A percentile compares a stretch with the other conserved stretches of the same genome.
Conservation (phyloP, 441 rosid genomes). For the Erodium texanum region DNA sequence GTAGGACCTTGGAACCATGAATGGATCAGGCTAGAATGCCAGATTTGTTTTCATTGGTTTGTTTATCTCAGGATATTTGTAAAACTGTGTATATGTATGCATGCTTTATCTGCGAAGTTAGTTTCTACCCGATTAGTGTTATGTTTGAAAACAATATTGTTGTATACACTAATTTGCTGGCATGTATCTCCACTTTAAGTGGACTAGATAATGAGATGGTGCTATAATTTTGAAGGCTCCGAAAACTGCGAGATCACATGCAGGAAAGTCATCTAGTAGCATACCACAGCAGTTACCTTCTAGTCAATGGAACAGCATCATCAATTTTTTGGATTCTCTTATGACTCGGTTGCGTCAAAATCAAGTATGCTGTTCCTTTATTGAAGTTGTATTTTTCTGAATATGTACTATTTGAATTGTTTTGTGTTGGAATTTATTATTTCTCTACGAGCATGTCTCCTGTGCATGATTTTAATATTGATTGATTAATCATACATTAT, state of each 20-base stretch:
- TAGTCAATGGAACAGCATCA: slow-evolving; percentile 90
- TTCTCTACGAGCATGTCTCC: neutral
- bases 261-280: slow-evolving; percentile 68
- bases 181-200: neutral
- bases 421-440: neutral
- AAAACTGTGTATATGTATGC: neutral
- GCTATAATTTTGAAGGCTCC: slow-evolving; percentile 51
- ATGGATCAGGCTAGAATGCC: too few species aligned
- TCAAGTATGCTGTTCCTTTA: slow-evolving; percentile 51
- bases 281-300: slow-evolving; percentile 49
- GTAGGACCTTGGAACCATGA: too few species aligned
- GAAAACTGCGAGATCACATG: slow-evolving; percentile 54
- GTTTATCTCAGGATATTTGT: neutral
- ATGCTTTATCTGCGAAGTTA: neutral
- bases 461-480: too few species aligned
- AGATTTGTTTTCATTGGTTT: too few species aligned
- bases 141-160: neutral
- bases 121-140: neutral
- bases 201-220: neutral
- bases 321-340: slow-evolving; percentile 85
- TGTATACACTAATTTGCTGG: neutral
- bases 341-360: slow-evolving; percentile 65
- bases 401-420: neutral
- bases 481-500: neutral
- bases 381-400: slow-evolving; percentile 5